phyloP scores from a whole-genome alignment of 2,329 filamentous ascomycete genomes.

The Alternaria alternata region DNA sequence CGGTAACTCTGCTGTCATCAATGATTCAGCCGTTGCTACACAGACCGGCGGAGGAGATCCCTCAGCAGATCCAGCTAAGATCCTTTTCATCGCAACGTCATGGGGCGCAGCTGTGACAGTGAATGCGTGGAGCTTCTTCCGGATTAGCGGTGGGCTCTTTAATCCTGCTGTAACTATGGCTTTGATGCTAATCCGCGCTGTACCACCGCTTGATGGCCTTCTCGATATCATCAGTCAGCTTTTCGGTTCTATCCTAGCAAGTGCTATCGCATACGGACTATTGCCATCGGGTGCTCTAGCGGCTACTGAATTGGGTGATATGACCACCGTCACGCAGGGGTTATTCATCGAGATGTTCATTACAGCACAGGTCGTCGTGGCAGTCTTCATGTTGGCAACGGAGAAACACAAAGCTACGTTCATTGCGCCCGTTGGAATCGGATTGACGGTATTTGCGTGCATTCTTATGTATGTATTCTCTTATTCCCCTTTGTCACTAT shows the following conservation, averaged over 20 bases:
- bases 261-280: not conserved
- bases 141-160: not conserved
- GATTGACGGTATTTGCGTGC: no score
- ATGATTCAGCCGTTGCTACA: not conserved
- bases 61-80: slow-evolving; percentile 2
- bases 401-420: no score
- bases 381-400: no score
- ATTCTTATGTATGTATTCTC: no score
- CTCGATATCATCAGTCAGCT: not conserved
- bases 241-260: not conserved
- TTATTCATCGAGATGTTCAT: no score
- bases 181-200: not conserved
- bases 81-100: not conserved
- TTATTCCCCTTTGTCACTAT: no score
- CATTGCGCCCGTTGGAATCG: no score
- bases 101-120: slow-evolving; percentile 1
- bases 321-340: no score
- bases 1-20: slow-evolving; percentile 2
- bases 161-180: slow-evolving; percentile 1
- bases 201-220: slow-evolving; percentile 1
- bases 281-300: no score
- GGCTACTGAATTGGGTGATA: no score
- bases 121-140: slow-evolving; percentile 3
- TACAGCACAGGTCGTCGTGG: no score
- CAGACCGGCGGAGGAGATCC: not conserved